phyloP scores from a whole-genome alignment of 495 filamentous ascomycete genomes.

The Penicillium cataractarum region DNA sequence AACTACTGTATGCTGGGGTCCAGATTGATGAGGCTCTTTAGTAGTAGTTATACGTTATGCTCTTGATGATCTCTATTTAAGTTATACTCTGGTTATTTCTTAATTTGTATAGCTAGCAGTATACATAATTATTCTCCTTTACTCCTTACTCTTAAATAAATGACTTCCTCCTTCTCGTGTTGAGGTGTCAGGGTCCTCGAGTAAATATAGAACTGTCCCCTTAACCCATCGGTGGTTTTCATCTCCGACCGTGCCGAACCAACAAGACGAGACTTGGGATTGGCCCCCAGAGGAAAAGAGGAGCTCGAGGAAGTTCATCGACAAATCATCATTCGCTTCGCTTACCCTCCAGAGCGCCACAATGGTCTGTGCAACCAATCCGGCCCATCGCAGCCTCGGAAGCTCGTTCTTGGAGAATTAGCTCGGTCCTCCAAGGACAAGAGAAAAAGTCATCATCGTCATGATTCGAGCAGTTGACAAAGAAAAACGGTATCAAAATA shows the following conservation, averaged over 20 bases:
- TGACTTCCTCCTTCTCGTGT: too few relatives aligned
- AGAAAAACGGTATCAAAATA: neutral
- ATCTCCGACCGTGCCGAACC: conserved; percentile 4
- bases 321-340: neutral
- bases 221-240: neutral
- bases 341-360: neutral
- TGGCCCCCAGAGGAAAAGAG: neutral
- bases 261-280: neutral
- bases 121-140: neutral
- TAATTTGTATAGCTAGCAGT: neutral
- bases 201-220: conserved; percentile 9
- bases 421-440: neutral
- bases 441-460: neutral
- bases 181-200: neutral
- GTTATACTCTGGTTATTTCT: too few relatives aligned
- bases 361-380: neutral
- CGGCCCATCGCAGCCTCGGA: neutral
- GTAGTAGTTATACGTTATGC: too few relatives aligned
- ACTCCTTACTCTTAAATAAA: neutral
- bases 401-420: neutral
- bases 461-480: neutral
- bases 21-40: neutral
- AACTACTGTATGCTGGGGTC: too few relatives aligned
- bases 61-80: too few relatives aligned
- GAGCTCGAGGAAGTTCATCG: too few relatives aligned